Evolutionary conservation across 2,329 filamentous ascomycete species (phyloP).

Genomic region (Scleromitrula shiraiana): DNA sequence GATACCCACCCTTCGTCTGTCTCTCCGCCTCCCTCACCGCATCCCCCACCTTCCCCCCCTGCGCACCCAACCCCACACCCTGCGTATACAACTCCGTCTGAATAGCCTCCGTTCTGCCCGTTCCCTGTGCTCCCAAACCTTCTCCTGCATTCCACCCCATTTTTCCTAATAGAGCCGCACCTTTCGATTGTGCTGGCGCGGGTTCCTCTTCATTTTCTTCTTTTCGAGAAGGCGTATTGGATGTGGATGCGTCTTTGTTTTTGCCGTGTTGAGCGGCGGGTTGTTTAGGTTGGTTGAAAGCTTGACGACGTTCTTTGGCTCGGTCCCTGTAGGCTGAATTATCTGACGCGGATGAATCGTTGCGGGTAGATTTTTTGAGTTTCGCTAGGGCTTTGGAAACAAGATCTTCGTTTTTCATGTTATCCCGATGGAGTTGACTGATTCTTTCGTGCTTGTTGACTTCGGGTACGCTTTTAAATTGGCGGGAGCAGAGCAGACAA

Average conservation of each 20-base stretch:
- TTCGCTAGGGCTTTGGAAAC: slow-evolving; percentile 33
- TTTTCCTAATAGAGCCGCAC: slow-evolving; percentile 60
- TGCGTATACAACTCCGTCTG: slow-evolving; percentile 57
- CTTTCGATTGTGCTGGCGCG: slow-evolving; percentile 45
- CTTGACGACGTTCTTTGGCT: slow-evolving; percentile 57
- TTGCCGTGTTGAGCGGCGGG: slow-evolving; percentile 35
- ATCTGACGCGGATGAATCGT: slow-evolving; percentile 11
- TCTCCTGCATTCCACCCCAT: slow-evolving; percentile 63
- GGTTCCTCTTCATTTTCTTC: slow-evolving; percentile 34
- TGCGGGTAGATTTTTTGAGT: slow-evolving; percentile 28
- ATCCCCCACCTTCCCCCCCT: slow-evolving; percentile 62
- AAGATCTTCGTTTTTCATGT: slow-evolving; percentile 42
- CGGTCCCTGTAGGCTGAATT: slow-evolving; percentile 42
- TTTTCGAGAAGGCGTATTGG: slow-evolving; percentile 15
- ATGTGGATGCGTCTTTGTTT: slow-evolving; percentile 20
- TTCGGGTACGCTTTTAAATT: slow-evolving; percentile 46
- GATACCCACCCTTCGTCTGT: slow-evolving; percentile 51
- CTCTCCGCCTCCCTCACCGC: slow-evolving; percentile 55
- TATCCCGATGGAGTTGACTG: slow-evolving; percentile 48
- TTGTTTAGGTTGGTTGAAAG: slow-evolving; percentile 52
- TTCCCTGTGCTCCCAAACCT: slow-evolving; percentile 55
- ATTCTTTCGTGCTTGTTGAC: slow-evolving; percentile 52
- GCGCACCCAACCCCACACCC: slow-evolving; percentile 61
- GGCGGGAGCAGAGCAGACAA: slow-evolving; percentile 54
- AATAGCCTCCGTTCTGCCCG: slow-evolving; percentile 56